A percentile compares a stretch with the other conserved stretches of the same genome.
These are phyloP conservation scores for Ascochyta viciae-villosae DNA, from an alignment of 2,329 filamentous ascomycete species.

Conservation along the genomic window DNA sequence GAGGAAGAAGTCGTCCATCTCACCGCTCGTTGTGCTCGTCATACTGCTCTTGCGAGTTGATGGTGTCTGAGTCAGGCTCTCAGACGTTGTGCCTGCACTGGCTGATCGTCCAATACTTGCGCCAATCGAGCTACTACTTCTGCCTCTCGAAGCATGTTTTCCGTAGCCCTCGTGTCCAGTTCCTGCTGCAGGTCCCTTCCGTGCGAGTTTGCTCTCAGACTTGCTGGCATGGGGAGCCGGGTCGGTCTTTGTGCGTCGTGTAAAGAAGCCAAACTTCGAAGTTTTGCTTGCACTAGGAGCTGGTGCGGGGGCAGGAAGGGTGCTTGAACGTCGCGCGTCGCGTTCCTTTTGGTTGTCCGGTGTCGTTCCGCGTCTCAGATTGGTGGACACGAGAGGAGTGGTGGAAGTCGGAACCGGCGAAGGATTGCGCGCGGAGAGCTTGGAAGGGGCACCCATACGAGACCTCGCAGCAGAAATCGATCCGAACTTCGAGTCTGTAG, in stretches of 20 bases:
- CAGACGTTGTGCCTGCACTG: constrained; percentile 52
- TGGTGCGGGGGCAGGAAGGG: constrained; percentile 55
- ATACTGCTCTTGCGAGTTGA: constrained; percentile 54
- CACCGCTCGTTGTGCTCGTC: constrained; percentile 50
- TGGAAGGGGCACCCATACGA: constrained; percentile 37
- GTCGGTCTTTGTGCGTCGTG: constrained; percentile 72
- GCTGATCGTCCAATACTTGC: constrained; percentile 56
- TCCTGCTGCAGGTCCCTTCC: constrained; percentile 87
- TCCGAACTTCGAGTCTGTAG: constrained; percentile 51
- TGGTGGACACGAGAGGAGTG: constrained; percentile 32
- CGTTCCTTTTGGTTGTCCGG: constrained; percentile 51
- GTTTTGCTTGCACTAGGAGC: constrained; percentile 63
- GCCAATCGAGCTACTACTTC: constrained; percentile 67
- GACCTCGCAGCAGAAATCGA: constrained; percentile 24
- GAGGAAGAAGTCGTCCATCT: constrained; percentile 56
- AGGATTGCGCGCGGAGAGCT: constrained; percentile 47
- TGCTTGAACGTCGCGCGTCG: constrained; percentile 41
- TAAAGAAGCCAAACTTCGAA: constrained; percentile 79
- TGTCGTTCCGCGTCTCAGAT: constrained; percentile 42
- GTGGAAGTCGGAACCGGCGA: constrained; percentile 48
- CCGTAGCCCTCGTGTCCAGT: constrained; percentile 92
- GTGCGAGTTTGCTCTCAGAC: constrained; percentile 59
- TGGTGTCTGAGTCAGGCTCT: constrained; percentile 43
- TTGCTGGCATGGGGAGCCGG: constrained; percentile 61
- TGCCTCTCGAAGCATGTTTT: constrained; percentile 67